Conservation (phyloP, 306 rosid genomes). For the Gynostemma pentaphyllum region DNA sequence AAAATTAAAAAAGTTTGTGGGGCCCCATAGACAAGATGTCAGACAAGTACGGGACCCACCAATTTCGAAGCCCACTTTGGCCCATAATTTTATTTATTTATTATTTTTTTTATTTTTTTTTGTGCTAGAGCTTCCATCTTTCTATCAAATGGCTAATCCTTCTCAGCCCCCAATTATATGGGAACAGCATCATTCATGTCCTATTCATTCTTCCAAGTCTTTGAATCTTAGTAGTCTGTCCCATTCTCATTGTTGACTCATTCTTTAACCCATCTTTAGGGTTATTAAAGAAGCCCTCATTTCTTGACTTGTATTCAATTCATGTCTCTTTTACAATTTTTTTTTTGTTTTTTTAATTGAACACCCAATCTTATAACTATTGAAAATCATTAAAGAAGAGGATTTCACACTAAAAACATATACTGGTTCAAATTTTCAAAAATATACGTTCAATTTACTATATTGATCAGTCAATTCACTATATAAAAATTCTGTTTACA, state of each 20-base stretch:
- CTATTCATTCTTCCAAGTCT: slow-evolving; percentile 1
- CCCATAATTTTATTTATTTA: background rate
- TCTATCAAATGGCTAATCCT: background rate
- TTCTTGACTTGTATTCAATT: background rate
- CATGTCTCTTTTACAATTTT: background rate
- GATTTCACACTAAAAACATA: too few species aligned
- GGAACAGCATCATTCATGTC: slow-evolving; percentile 21
- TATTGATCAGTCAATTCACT: too few species aligned
- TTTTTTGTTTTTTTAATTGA: too few species aligned
- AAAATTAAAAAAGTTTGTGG: slow-evolving; percentile 17
- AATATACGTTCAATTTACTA: too few species aligned
- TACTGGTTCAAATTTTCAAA: too few species aligned
- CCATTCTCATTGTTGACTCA: background rate
- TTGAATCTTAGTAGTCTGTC: background rate
- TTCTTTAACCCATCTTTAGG: background rate
- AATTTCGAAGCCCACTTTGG: slow-evolving; percentile 31
- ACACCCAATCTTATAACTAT: too few species aligned
- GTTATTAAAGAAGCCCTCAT: background rate
- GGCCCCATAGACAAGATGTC: slow-evolving; percentile 23
- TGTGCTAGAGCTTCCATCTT: too few species aligned
- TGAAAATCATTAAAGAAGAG: too few species aligned
- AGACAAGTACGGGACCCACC: slow-evolving; percentile 23
- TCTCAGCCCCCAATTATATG: slow-evolving; percentile 30
- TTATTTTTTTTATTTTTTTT: too few species aligned
- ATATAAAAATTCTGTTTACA: too few species aligned